A percentile compares a stretch with the other conserved stretches of the same genome.
phyloP scores from a whole-genome alignment of 768 basidiomycete genomes.

The Psilocybe sp. region DNA sequence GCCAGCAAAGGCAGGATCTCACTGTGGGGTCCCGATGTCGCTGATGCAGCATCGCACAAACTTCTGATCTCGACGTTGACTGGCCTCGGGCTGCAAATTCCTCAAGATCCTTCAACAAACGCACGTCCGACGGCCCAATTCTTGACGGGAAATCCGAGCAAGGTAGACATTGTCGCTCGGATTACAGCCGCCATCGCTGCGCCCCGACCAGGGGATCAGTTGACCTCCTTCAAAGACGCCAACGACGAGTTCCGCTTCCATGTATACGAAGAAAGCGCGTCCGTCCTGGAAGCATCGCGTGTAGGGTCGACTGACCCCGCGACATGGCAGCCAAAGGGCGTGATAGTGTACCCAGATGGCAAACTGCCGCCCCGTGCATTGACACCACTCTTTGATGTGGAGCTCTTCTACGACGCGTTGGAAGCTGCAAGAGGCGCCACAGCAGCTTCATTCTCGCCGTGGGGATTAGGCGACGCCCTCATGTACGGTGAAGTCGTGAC shows the following conservation, averaged over 20 bases:
- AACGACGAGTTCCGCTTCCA: slow-evolving; percentile 74
- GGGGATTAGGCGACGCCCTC: slow-evolving; percentile 74
- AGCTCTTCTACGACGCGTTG: slow-evolving; percentile 56
- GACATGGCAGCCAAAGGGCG: slow-evolving; percentile 46
- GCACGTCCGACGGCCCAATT: slow-evolving; percentile 57
- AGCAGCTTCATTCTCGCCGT: slow-evolving; percentile 22
- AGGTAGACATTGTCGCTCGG: slow-evolving; percentile 35
- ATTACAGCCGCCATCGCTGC: slow-evolving; percentile 36
- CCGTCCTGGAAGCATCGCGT: slow-evolving; percentile 28
- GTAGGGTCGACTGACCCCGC: slow-evolving; percentile 23
- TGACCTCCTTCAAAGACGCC: slow-evolving; percentile 51
- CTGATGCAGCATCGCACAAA: slow-evolving; percentile 15
- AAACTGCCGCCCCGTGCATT: slow-evolving; percentile 45
- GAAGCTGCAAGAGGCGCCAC: slow-evolving; percentile 27
- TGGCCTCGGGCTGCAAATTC: slow-evolving; percentile 20
- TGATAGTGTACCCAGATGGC: slow-evolving; percentile 50
- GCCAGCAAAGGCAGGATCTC: slow-evolving; percentile 48
- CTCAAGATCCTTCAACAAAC: slow-evolving; percentile 38
- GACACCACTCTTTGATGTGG: slow-evolving; percentile 75
- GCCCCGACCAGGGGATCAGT: slow-evolving; percentile 25
- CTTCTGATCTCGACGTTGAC: slow-evolving; percentile 31
- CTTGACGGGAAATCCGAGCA: slow-evolving; percentile 44
- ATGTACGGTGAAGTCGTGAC: slow-evolving; percentile 89
- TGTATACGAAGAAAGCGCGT: slow-evolving; percentile 26
- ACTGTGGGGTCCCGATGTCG: slow-evolving; percentile 58